These are phyloP conservation scores for Neocallimastix lanati DNA, from an alignment of 192 early-diverging fungal genomes.

Conservation along the genomic window DNA sequence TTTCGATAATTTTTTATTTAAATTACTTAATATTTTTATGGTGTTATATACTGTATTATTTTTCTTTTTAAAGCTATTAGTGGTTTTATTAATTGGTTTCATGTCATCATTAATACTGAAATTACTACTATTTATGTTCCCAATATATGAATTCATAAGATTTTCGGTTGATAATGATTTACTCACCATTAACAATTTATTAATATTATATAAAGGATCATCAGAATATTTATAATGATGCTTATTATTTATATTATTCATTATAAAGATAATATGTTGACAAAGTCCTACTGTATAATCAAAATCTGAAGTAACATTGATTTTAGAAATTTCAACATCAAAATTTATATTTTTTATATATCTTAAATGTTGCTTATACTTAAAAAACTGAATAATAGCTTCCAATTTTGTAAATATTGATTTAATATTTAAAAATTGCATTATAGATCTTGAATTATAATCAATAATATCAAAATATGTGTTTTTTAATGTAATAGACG, in stretches of 20 bases:
- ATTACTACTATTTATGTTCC: not conserved
- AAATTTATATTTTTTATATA: not conserved
- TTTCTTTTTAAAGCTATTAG: too few relatives aligned
- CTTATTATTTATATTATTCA: not conserved
- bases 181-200: not conserved
- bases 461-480: not conserved
- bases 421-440: not conserved
- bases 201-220: not conserved
- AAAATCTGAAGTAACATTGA: not conserved
- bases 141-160: not conserved
- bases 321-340: not conserved
- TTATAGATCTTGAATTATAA: not conserved
- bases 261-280: not conserved
- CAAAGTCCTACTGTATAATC: not conserved
- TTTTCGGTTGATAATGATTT: not conserved
- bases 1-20: too few relatives aligned
- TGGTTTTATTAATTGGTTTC: not conserved
- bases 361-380: not conserved
- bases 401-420: not conserved
- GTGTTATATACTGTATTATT: too few relatives aligned
- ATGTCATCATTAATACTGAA: not conserved
- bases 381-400: not conserved
- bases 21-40: too few relatives aligned
- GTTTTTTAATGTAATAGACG: not conserved
- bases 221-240: not conserved